Evolutionary conservation across 495 filamentous ascomycete species (phyloP), one percentile per base, ranked within the genome.

Genomic region (Aspergillus coremiiformis): DNA sequence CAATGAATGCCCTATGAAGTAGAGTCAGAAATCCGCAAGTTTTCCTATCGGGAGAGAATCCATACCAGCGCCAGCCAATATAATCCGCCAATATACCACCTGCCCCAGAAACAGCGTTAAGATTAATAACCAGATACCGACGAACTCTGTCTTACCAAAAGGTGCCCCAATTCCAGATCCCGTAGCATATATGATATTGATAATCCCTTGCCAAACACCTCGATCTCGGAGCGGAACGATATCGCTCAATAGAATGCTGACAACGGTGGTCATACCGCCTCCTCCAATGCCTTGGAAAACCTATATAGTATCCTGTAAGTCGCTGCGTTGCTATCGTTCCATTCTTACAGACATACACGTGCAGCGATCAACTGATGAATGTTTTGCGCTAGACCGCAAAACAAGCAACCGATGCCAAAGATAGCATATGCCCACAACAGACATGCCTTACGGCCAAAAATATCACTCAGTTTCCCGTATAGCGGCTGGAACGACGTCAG

Each of bases 191-290:
- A 93, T 77, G 61, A 93, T 82, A 59, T 93, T 94, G 57, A 92
- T 73, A 42, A 90, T 79, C 17, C 89, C 88, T 64, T 94, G 89
- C 80, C 84, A 94, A 11, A 84, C 74, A 4, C 87, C 89, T 54
- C 89, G 66, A 47, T 90, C 82, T n/a, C 85, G 75, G 45, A 95
- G 71, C 8, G 86, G 76, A 4, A 94, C 77, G 15, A 91, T 75
- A 63, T 95, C 90, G 46, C 80, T 86, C 52, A 95, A 66, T 26
- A 95, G 66, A 45, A 95, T 92, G 49, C 70, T 81, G 39, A 86
- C 86, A 44, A 93, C 81, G 4, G 85, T 85, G 3, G 84, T 89
- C 87, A 94, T 92, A 19, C 89, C 90, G 22, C 87, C 89, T 19
- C 88, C 90, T 10, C 89, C 89, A 53, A 91, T 81, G 5, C 89